Evolutionary conservation across 169 alveolate genomes (phyloP).

Genomic region (Eimeria maxima): DNA sequence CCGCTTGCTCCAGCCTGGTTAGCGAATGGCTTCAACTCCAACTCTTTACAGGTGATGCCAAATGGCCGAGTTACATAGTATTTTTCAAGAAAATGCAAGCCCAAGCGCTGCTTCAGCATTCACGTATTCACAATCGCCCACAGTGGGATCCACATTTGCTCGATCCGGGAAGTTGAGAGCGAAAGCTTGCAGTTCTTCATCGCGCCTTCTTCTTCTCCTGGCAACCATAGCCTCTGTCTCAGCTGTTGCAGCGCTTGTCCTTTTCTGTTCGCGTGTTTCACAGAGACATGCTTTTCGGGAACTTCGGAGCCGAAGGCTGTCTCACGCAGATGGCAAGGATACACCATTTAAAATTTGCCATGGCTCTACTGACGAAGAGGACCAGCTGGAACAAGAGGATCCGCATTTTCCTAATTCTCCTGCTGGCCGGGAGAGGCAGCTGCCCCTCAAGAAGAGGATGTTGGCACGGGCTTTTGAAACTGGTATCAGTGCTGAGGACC

Average conservation of each 20-base stretch:
- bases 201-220: neutral
- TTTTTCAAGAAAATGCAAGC: neutral
- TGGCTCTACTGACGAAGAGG: neutral
- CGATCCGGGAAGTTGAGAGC: neutral
- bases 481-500: neutral
- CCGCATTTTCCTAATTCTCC: neutral
- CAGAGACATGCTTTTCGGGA: neutral
- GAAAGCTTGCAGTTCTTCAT: neutral
- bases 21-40: neutral
- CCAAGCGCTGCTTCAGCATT: neutral
- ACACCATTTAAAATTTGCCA: neutral
- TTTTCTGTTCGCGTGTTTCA: neutral
- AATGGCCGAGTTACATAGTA: neutral
- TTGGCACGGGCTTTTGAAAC: neutral
- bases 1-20: neutral
- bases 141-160: neutral
- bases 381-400: neutral
- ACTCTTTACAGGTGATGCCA: neutral
- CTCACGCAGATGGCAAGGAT: neutral
- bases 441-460: neutral
- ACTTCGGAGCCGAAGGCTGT: neutral
- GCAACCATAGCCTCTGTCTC: neutral
- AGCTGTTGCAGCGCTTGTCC: neutral
- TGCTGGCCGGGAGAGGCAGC: neutral
- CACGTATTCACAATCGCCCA: neutral